Conservation (phyloP, 1,284 basidiomycete genomes). For the Rhodotorula sp. region DNA sequence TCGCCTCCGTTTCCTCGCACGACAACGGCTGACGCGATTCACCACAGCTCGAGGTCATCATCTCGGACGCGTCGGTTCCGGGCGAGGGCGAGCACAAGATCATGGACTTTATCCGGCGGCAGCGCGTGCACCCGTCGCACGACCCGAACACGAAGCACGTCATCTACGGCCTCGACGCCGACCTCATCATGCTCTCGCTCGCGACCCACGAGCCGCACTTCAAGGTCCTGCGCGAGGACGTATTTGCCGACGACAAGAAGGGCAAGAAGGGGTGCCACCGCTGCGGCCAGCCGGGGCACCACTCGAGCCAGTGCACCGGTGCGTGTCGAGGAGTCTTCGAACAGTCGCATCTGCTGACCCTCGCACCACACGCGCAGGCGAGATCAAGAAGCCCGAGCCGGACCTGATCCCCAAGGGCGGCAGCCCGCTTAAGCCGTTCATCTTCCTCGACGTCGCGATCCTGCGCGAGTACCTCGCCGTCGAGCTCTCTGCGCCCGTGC, state of each 20-base stretch:
- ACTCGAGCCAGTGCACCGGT: constrained; percentile 87
- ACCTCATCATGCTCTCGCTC: constrained; percentile 97
- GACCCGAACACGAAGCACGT: constrained; percentile 95
- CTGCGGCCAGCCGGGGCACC: constrained; percentile 92
- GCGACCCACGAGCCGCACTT: constrained; percentile 99
- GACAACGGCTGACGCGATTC: constrained; percentile 2
- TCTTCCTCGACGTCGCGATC: constrained; percentile 95
- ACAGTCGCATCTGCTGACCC: background rate
- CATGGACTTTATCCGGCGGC: constrained; percentile 95
- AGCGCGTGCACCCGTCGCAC: constrained; percentile 80
- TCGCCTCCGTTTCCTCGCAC: background rate
- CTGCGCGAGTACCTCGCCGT: constrained; percentile 96
- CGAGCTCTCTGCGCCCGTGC: constrained; percentile 79
- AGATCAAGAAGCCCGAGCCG: constrained; percentile 48
- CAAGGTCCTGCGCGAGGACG: constrained; percentile 95
- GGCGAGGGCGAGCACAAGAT: constrained; percentile 99
- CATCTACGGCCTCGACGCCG: constrained; percentile 97
- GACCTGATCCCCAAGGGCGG: constrained; percentile 56
- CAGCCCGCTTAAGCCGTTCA: constrained; percentile 89
- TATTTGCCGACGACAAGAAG: constrained; percentile 75
- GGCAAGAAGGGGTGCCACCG: constrained; percentile 76
- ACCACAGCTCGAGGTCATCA: constrained; percentile 81
- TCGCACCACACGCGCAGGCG: constrained; percentile 18
- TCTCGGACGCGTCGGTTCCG: constrained; percentile 95
- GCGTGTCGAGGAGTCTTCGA: background rate